Percentiles rank a stretch among this genome's conserved stretches.
These are phyloP conservation scores for Dichomitus squalens DNA, from an alignment of 1,284 basidiomycete genomes.

Conservation along the genomic window DNA sequence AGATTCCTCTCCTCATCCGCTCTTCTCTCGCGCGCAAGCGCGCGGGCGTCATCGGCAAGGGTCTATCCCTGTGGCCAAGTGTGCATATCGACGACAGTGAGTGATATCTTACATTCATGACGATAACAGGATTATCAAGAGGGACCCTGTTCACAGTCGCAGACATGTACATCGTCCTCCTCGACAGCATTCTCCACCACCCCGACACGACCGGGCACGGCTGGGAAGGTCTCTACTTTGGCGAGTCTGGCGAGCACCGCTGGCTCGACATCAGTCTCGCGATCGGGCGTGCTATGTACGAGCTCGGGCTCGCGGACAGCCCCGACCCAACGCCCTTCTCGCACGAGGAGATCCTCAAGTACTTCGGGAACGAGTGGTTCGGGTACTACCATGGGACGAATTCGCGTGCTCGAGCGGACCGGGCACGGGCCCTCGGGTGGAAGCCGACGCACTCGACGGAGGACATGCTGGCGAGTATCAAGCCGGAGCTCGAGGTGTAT, in stretches of 20 bases:
- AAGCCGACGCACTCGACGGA: constrained; percentile 32
- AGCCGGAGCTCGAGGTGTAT: constrained; percentile 14
- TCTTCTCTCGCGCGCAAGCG: constrained; percentile 35
- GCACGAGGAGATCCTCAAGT: constrained; percentile 31
- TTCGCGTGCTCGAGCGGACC: constrained; percentile 41
- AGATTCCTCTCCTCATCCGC: constrained; percentile 38
- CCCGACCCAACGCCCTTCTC: constrained; percentile 31
- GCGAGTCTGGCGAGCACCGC: constrained; percentile 43
- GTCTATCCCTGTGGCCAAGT: constrained; percentile 33
- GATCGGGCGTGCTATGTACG: constrained; percentile 36
- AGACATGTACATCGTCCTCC: constrained; percentile 21
- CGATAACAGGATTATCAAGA: background rate
- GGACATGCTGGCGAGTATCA: constrained; percentile 18
- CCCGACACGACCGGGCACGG: constrained; percentile 35
- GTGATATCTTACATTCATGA: too few relatives aligned
- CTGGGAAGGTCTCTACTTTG: constrained; percentile 46
- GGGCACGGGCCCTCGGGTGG: constrained; percentile 45
- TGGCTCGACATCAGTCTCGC: constrained; percentile 36
- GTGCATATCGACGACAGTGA: constrained; percentile 37
- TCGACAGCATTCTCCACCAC: constrained; percentile 11
- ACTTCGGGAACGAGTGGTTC: constrained; percentile 12
- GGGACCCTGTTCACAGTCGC: constrained; percentile 5
- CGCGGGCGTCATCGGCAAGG: constrained; percentile 36
- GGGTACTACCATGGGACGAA: constrained; percentile 38
- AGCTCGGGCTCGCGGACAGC: constrained; percentile 22